A percentile compares a stretch with the other conserved stretches of the same genome.
These are phyloP conservation scores for Cryptosporidium bovis DNA, from an alignment of 169 alveolate genomes.

Conservation along the genomic window DNA sequence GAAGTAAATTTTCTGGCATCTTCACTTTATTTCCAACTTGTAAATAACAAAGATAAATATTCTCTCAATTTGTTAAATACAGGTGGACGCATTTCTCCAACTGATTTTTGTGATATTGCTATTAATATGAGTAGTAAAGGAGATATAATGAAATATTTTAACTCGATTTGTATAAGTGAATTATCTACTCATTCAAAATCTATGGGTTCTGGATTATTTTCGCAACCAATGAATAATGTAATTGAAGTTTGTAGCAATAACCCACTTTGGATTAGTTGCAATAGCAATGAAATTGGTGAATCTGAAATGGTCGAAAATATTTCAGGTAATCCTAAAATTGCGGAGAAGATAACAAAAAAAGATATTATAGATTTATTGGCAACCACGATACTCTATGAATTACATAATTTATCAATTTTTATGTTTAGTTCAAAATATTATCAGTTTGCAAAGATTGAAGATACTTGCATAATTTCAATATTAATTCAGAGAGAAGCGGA, in stretches of 20 bases:
- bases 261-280: constrained; percentile 45
- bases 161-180: constrained; percentile 35
- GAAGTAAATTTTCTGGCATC: constrained; percentile 36
- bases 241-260: constrained; percentile 23
- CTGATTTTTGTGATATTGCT: constrained; percentile 49
- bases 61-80: background rate
- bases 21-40: constrained; percentile 12
- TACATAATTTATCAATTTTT: constrained; percentile 25
- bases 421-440: constrained; percentile 62
- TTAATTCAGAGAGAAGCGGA: constrained; percentile 18
- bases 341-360: background rate
- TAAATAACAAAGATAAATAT: constrained; percentile 13
- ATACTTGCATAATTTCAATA: constrained; percentile 18
- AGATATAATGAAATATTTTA: constrained; percentile 29
- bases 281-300: background rate
- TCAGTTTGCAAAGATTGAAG: constrained; percentile 21
- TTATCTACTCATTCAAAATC: background rate
- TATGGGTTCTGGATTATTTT: background rate
- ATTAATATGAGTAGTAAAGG: constrained; percentile 23
- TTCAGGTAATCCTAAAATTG: background rate
- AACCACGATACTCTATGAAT: constrained; percentile 15
- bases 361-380: constrained; percentile 18
- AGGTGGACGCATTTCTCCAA: background rate
- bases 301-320: background rate
- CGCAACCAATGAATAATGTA: too few relatives aligned